A percentile compares a stretch with the other conserved stretches of the same genome.
These are phyloP conservation scores for Ophiostoma angusticollis DNA, from an alignment of 2,329 filamentous ascomycete genomes.

Conservation along the genomic window DNA sequence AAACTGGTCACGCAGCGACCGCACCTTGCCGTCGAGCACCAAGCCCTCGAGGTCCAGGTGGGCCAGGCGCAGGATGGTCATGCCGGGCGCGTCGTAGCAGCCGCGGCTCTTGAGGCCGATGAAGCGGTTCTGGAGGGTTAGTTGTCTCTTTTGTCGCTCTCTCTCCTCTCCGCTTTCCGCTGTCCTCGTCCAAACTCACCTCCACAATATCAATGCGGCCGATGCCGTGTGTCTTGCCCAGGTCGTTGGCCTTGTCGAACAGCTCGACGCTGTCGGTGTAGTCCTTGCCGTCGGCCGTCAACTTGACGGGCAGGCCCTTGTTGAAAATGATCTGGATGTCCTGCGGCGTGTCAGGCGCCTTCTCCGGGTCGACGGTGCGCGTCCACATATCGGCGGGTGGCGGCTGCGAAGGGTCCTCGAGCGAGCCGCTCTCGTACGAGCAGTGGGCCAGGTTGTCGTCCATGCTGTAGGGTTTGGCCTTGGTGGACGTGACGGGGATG, in stretches of 20 bases:
- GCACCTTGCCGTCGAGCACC: constrained; percentile 45
- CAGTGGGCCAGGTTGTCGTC: constrained; percentile 45
- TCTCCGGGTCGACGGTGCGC: constrained; percentile 52
- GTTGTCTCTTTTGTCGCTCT: too few species aligned
- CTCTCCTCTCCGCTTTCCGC: too few species aligned
- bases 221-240: constrained; percentile 60
- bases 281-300: constrained; percentile 40
- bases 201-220: constrained; percentile 76
- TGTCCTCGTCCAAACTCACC: too few species aligned
- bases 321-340: constrained; percentile 61
- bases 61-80: constrained; percentile 28
- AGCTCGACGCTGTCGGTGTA: constrained; percentile 58
- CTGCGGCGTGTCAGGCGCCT: constrained; percentile 57
- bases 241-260: constrained; percentile 58
- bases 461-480: constrained; percentile 56
- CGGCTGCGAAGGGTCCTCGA: constrained; percentile 51
- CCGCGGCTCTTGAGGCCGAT: constrained; percentile 67
- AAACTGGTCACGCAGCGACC: constrained; percentile 46
- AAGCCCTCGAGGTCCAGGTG: constrained; percentile 35
- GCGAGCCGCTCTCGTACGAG: constrained; percentile 54
- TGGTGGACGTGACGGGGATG: constrained; percentile 61
- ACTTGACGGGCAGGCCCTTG: constrained; percentile 58
- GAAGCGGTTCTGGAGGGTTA: constrained; percentile 43
- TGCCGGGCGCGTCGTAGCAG: constrained; percentile 60
- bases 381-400: constrained; percentile 74